Conservation (phyloP, 2,329 filamentous ascomycete species). For the Cryphonectria japonica region DNA sequence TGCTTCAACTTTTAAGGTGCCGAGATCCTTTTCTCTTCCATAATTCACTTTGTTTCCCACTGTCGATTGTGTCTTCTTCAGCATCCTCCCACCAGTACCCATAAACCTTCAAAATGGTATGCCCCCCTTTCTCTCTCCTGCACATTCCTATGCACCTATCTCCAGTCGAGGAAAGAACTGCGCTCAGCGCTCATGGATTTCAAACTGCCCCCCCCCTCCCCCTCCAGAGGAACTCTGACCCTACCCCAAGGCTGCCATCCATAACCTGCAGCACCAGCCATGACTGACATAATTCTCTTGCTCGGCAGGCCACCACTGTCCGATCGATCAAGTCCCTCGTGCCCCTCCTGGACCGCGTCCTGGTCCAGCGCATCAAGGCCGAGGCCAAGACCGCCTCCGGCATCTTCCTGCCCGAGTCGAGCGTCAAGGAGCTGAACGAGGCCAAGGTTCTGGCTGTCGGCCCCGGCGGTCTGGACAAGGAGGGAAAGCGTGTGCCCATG, state of each 20-base stretch:
- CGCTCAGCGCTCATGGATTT: neutral
- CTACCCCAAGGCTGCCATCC: neutral
- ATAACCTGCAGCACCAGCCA: neutral
- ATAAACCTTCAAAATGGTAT: constrained; percentile 13
- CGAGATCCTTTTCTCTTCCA: constrained; percentile 1
- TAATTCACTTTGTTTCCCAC: neutral
- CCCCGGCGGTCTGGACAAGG: constrained; percentile 83
- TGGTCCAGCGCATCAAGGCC: constrained; percentile 97
- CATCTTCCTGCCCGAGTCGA: constrained; percentile 96
- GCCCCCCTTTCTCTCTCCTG: neutral
- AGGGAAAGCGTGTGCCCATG: constrained; percentile 85
- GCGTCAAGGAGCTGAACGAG: constrained; percentile 98
- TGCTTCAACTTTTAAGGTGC: constrained; percentile 7
- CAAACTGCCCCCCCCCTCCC: neutral
- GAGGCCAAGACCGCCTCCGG: constrained; percentile 95
- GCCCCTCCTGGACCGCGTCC: constrained; percentile 93
- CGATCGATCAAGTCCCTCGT: constrained; percentile 94
- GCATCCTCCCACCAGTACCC: neutral
- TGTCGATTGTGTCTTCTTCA: neutral
- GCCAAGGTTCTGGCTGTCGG: constrained; percentile 95
- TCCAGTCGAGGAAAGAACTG: constrained; percentile 2
- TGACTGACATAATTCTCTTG: neutral
- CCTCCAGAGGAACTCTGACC: neutral
- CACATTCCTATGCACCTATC: too few species aligned
- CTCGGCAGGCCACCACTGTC: constrained; percentile 69